These are phyloP conservation scores for Mucor mucedo DNA, from an alignment of 371 early-diverging fungal genomes.

Conservation along the genomic window DNA sequence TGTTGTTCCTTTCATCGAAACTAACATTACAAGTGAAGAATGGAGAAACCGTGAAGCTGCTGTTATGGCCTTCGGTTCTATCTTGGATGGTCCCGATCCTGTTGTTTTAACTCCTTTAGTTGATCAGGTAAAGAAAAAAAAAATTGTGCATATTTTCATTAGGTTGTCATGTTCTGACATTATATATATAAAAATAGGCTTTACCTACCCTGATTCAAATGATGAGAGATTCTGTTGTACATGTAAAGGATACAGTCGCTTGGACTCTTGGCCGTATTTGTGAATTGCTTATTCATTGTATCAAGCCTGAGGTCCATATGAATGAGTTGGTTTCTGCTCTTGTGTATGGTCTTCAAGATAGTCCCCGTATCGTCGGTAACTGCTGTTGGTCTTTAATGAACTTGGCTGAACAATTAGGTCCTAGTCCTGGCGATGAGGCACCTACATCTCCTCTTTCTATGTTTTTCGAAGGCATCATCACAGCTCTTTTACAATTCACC, in stretches of 20 bases:
- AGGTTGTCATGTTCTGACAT: not conserved
- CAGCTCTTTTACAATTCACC: conserved; percentile 77
- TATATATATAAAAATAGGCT: conserved; percentile 48
- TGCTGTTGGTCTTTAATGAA: conserved; percentile 95
- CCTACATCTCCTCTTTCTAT: conserved; percentile 75
- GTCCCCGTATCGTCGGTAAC: conserved; percentile 87
- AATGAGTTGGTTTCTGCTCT: conserved; percentile 77
- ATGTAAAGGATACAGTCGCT: conserved; percentile 94
- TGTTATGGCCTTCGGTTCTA: conserved; percentile 97
- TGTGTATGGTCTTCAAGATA: conserved; percentile 81
- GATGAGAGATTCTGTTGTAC: conserved; percentile 84
- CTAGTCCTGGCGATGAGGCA: conserved; percentile 51
- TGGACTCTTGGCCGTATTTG: conserved; percentile 96
- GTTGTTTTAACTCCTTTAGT: conserved; percentile 76
- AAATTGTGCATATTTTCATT: not conserved
- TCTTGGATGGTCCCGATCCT: conserved; percentile 90
- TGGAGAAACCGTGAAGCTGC: conserved; percentile 97
- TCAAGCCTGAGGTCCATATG: conserved; percentile 77
- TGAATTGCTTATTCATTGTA: conserved; percentile 71
- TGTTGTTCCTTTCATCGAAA: conserved; percentile 90
- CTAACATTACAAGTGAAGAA: conserved; percentile 78
- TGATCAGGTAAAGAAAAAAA: conserved; percentile 47
- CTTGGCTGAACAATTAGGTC: conserved; percentile 78
- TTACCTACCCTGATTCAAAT: conserved; percentile 85
- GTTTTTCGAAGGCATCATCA: conserved; percentile 81